Percentiles rank a stretch among this genome's conserved stretches.
phyloP scores from a whole-genome alignment of 495 filamentous ascomycete genomes.

The Penicillium robsamsonii region DNA sequence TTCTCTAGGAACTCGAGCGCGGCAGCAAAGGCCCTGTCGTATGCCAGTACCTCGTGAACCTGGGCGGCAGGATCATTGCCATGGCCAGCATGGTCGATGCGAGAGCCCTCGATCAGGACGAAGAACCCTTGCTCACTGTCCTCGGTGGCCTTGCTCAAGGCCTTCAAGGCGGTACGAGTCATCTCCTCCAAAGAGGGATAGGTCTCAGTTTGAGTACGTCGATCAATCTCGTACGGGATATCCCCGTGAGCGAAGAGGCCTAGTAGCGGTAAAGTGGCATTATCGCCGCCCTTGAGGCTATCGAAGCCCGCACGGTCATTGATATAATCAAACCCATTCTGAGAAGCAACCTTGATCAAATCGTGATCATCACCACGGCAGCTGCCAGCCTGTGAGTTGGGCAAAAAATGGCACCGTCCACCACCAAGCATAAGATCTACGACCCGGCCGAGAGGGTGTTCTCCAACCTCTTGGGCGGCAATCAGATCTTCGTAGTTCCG shows the following conservation, averaged over 20 bases:
- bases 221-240: slow-evolving; percentile 91
- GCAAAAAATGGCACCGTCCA: slow-evolving; percentile 89
- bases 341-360: slow-evolving; percentile 61
- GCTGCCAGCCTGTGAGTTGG: slow-evolving; percentile 70
- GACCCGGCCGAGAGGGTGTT: slow-evolving; percentile 77
- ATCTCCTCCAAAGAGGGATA: slow-evolving; percentile 94
- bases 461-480: slow-evolving; percentile 85
- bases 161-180: slow-evolving; percentile 75
- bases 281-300: slow-evolving; percentile 62
- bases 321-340: slow-evolving; percentile 79
- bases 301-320: slow-evolving; percentile 74
- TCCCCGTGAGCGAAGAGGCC: slow-evolving; percentile 82
- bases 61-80: slow-evolving; percentile 94
- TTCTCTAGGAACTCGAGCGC: slow-evolving; percentile 82
- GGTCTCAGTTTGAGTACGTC: slow-evolving; percentile 67
- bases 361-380: slow-evolving; percentile 76
- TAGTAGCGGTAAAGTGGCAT: slow-evolving; percentile 75
- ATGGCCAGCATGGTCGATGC: slow-evolving; percentile 96
- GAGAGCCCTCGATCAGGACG: slow-evolving; percentile 93
- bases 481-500: slow-evolving; percentile 83
- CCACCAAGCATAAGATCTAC: slow-evolving; percentile 92
- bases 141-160: slow-evolving; percentile 77
- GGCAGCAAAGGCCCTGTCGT: slow-evolving; percentile 78
- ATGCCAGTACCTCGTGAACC: slow-evolving; percentile 89
- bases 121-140: slow-evolving; percentile 93